These are phyloP conservation scores for Parmelia sp. DNA, from an alignment of 495 filamentous ascomycete species.

Conservation along the genomic window DNA sequence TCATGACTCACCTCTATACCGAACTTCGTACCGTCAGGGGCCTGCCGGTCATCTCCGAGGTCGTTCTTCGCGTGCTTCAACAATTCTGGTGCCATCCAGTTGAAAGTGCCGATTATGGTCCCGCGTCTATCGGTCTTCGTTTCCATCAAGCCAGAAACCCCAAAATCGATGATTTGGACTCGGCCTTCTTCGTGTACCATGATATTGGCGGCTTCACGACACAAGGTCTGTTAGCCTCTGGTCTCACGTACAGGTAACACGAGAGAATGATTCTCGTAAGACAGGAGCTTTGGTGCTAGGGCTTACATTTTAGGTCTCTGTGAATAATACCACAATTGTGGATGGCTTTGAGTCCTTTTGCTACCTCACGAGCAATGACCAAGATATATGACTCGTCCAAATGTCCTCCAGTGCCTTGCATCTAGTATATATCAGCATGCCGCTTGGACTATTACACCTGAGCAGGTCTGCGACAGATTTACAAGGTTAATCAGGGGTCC, in stretches of 20 bases:
- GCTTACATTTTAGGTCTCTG: slow-evolving; percentile 82
- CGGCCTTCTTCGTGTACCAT: slow-evolving; percentile 80
- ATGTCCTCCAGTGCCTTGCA: slow-evolving; percentile 56
- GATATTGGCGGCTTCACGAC: slow-evolving; percentile 66
- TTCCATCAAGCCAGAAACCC: slow-evolving; percentile 82
- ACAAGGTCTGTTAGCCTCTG: slow-evolving; percentile 15
- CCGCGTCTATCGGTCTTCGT: slow-evolving; percentile 77
- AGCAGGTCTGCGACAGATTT: background rate
- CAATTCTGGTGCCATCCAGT: slow-evolving; percentile 97
- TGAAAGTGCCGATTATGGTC: slow-evolving; percentile 88
- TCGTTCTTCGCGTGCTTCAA: background rate
- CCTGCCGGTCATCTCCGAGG: background rate
- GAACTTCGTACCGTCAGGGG: slow-evolving; percentile 41
- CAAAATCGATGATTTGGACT: slow-evolving; percentile 92
- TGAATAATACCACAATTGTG: slow-evolving; percentile 93
- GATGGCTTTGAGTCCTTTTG: slow-evolving; percentile 75
- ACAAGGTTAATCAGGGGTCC: slow-evolving; percentile 12
- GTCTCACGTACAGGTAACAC: background rate
- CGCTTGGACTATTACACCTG: background rate
- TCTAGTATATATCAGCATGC: slow-evolving; percentile 29
- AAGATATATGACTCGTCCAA: slow-evolving; percentile 88
- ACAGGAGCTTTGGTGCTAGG: background rate
- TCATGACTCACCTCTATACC: slow-evolving; percentile 45
- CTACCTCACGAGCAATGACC: slow-evolving; percentile 80
- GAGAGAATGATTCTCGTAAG: background rate